Conservation (phyloP, 163 green algal genomes). For the Prototheca wickerhamii region DNA sequence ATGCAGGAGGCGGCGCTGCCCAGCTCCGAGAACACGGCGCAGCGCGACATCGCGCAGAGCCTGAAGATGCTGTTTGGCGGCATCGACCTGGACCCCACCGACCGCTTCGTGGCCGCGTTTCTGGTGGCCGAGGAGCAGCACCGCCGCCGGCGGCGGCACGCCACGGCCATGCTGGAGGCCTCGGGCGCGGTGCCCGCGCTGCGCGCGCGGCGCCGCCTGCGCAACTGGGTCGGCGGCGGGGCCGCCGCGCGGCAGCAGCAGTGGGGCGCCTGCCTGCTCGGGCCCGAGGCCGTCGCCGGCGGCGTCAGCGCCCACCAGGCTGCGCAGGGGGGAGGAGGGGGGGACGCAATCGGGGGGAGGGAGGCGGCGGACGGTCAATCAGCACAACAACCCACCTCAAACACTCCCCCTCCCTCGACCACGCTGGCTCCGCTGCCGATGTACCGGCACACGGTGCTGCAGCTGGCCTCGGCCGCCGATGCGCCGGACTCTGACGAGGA, state of each 20-base stretch:
- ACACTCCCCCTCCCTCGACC: not conserved
- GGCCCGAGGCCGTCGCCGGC: not conserved
- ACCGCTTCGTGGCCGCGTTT: conserved; percentile 20
- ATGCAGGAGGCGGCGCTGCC: not conserved
- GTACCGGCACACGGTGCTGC: conserved; percentile 2
- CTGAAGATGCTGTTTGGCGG: conserved; percentile 28
- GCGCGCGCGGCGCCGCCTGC: not conserved
- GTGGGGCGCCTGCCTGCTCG: not conserved
- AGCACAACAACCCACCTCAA: not conserved
- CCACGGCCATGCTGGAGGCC: conserved; percentile 6
- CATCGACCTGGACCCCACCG: conserved; percentile 33
- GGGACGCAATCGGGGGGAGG: too few species aligned
- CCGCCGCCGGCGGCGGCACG: conserved; percentile 12
- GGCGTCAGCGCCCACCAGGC: not conserved
- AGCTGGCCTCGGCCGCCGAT: not conserved
- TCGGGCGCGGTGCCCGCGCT: not conserved
- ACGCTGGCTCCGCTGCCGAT: not conserved
- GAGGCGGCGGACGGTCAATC: too few species aligned
- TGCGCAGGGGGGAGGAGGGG: too few species aligned
- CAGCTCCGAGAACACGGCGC: conserved; percentile 9
- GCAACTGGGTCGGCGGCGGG: not conserved
- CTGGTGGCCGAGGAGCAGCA: conserved; percentile 26
- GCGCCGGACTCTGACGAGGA: not conserved
- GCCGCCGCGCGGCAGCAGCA: not conserved
- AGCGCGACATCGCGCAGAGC: conserved; percentile 16